These are phyloP conservation scores for Penicillium soppii DNA, from an alignment of 495 filamentous ascomycete species.

Conservation along the genomic window DNA sequence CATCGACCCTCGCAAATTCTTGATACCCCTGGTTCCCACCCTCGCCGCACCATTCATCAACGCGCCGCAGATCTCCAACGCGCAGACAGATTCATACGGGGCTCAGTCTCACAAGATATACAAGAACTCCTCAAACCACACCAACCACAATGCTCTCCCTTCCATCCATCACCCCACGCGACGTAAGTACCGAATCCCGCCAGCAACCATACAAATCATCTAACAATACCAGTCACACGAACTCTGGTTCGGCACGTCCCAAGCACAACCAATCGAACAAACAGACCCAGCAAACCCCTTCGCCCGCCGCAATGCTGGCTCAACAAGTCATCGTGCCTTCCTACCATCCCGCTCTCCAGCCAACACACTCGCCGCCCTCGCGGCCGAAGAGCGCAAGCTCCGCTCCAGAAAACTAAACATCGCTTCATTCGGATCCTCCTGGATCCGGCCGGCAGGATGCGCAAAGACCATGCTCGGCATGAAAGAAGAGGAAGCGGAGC, in stretches of 20 bases:
- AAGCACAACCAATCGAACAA: constrained; percentile 17
- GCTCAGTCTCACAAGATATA: too few relatives aligned
- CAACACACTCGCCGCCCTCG: constrained; percentile 57
- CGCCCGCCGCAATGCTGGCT: constrained; percentile 32
- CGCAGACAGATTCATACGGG: too few relatives aligned
- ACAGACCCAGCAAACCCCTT: constrained; percentile 19
- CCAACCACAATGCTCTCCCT: constrained; percentile 66
- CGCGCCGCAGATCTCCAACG: too few relatives aligned
- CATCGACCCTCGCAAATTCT: too few relatives aligned
- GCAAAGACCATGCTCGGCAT: constrained; percentile 73
- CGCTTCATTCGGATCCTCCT: constrained; percentile 69
- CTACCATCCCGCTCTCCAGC: constrained; percentile 26
- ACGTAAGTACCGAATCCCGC: constrained; percentile 50
- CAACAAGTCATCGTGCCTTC: constrained; percentile 24
- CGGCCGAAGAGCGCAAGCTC: constrained; percentile 65
- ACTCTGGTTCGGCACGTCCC: constrained; percentile 66
- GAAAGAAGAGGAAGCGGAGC: constrained; percentile 75
- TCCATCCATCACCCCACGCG: constrained; percentile 69
- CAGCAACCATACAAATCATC: neutral
- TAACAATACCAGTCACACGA: constrained; percentile 57
- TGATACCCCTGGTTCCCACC: too few relatives aligned
- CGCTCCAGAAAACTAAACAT: constrained; percentile 69
- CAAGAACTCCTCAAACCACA: neutral
- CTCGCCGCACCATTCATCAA: too few relatives aligned
- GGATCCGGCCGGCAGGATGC: constrained; percentile 77